A percentile compares a stretch with the other conserved stretches of the same genome.
Evolutionary conservation across 1,284 basidiomycete species (phyloP).

Genomic region (Leccinum huronense): DNA sequence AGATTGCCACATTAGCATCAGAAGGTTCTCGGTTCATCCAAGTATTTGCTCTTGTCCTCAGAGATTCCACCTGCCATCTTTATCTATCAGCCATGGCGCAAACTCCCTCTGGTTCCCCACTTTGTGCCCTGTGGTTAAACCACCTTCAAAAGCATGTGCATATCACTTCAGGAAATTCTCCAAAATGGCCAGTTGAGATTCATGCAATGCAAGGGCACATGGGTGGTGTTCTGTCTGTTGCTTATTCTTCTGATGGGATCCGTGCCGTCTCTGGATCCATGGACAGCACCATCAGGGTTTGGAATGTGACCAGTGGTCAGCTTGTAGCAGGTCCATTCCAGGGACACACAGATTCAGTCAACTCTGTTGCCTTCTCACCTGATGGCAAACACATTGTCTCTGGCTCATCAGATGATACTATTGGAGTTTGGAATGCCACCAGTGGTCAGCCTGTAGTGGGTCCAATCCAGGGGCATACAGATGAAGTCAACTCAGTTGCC

Average conservation of each 20-base stretch:
- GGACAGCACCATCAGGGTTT: not conserved
- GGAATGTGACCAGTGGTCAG: not conserved
- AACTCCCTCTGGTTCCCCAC: not conserved
- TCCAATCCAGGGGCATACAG: not conserved
- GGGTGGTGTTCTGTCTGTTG: not conserved
- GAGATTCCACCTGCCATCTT: conserved; percentile 1
- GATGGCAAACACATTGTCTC: not conserved
- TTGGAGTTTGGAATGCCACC: not conserved
- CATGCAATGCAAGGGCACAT: not conserved
- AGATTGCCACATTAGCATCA: not conserved
- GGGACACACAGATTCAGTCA: not conserved
- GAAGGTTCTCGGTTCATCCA: not conserved
- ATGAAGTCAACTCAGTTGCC: not conserved
- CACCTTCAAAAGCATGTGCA: not conserved
- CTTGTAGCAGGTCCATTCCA: not conserved
- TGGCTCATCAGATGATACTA: not conserved
- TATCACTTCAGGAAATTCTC: not conserved
- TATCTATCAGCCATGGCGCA: conserved; percentile 8
- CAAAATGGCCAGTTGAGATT: not conserved
- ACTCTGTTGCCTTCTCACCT: not conserved
- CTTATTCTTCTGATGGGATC: not conserved
- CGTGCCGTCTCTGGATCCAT: not conserved
- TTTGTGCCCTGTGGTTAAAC: not conserved
- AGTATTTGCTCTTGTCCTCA: not conserved
- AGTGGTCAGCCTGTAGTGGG: not conserved